These are phyloP conservation scores for Boletus smithii DNA, from an alignment of 1,284 basidiomycete species.

Conservation along the genomic window DNA sequence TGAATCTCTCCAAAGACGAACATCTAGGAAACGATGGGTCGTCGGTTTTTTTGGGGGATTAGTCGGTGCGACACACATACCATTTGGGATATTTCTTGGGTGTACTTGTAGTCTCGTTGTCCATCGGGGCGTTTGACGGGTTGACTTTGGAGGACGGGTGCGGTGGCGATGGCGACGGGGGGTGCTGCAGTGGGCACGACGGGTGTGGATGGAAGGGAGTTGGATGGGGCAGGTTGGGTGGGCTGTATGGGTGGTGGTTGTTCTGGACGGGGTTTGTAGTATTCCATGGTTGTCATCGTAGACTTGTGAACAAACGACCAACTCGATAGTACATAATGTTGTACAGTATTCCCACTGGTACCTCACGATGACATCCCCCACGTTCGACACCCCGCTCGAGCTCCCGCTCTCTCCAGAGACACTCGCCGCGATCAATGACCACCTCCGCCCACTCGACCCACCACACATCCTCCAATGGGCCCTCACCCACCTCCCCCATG, in stretches of 20 bases:
- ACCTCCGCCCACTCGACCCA: conserved; percentile 66
- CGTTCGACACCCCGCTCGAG: conserved; percentile 41
- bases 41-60: neutral
- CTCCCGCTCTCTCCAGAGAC: conserved; percentile 65
- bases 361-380: too few species aligned
- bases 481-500: conserved; percentile 67
- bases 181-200: conserved; percentile 13
- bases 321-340: too few species aligned
- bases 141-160: conserved; percentile 11
- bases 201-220: conserved; percentile 25
- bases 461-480: conserved; percentile 86
- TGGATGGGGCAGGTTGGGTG: conserved; percentile 11
- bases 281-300: conserved; percentile 18
- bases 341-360: too few species aligned
- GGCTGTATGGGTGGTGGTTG: conserved; percentile 25
- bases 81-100: conserved; percentile 82
- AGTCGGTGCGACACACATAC: conserved; percentile 33
- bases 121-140: conserved; percentile 24
- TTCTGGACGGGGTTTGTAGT: conserved; percentile 30
- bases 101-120: conserved; percentile 61
- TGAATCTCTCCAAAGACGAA: conserved; percentile 96
- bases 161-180: conserved; percentile 7
- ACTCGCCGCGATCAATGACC: conserved; percentile 67
- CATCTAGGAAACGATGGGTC: conserved; percentile 54
- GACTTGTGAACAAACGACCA: too few species aligned